These are phyloP conservation scores for Pythium dissimile DNA, from an alignment of 352 stramenopile species.

Conservation along the genomic window DNA sequence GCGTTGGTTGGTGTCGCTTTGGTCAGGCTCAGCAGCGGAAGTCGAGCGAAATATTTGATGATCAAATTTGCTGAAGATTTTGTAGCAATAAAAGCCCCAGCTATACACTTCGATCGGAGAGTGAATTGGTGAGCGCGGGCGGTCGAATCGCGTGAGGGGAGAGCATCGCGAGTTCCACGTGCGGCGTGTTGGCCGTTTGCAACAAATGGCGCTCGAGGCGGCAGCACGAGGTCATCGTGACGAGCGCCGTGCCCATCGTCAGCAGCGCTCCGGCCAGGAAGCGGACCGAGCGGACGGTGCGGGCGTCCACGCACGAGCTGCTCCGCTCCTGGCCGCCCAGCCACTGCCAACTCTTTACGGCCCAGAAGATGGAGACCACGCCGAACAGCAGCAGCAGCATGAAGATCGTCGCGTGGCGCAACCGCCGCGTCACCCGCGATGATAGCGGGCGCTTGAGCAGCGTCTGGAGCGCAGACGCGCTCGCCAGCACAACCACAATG, in stretches of 20 bases:
- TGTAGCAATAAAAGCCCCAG: too few relatives aligned
- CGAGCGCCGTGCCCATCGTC: conserved; percentile 27
- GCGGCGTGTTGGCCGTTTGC: conserved; percentile 16
- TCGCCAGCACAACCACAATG: background rate
- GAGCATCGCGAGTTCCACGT: conserved; percentile 34
- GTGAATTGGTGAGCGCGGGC: conserved; percentile 12
- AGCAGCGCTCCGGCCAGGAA: conserved; percentile 31
- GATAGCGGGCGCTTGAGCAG: background rate
- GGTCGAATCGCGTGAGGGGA: conserved; percentile 27
- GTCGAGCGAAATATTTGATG: too few relatives aligned
- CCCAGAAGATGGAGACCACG: conserved; percentile 3
- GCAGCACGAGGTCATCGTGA: conserved; percentile 49
- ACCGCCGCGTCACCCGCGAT: background rate
- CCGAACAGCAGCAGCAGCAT: background rate
- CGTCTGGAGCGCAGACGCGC: background rate
- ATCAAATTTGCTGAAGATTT: background rate
- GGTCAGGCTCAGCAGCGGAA: too few relatives aligned
- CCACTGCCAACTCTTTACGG: conserved; percentile 11
- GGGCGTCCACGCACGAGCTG: background rate
- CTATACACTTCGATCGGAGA: too few relatives aligned
- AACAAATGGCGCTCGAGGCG: conserved; percentile 54
- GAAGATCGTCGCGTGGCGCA: background rate
- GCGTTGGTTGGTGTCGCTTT: too few relatives aligned
- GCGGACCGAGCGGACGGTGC: conserved; percentile 14
- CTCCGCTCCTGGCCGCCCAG: background rate